Evolutionary conservation across 805 yeast species (phyloP).

Genomic region (Candida chauliodis): DNA sequence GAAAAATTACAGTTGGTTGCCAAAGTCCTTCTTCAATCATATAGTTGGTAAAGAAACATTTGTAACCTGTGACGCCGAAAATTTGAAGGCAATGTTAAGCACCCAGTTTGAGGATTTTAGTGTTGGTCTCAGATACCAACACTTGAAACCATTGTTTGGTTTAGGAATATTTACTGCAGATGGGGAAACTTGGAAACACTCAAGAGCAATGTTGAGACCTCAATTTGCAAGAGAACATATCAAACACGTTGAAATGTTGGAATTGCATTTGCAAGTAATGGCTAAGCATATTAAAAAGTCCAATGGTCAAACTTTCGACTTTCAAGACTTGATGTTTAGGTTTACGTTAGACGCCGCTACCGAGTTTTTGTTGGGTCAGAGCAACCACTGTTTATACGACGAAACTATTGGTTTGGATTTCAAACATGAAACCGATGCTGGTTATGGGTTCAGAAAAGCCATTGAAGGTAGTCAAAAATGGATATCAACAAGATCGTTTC

Average conservation of each 20-base stretch:
- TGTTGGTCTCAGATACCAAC: slow-evolving; percentile 35
- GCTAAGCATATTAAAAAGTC: slow-evolving; percentile 25
- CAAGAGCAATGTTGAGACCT: slow-evolving; percentile 43
- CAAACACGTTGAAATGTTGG: slow-evolving; percentile 36
- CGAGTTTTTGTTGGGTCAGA: slow-evolving; percentile 39
- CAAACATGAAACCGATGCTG: slow-evolving; percentile 28
- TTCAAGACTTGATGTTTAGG: slow-evolving; percentile 35
- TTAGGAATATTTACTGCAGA: slow-evolving; percentile 43
- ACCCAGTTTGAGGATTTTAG: slow-evolving; percentile 40
- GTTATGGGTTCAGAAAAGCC: slow-evolving; percentile 31
- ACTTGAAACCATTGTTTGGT: slow-evolving; percentile 35
- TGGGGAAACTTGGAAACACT: slow-evolving; percentile 40
- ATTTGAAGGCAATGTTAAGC: slow-evolving; percentile 38
- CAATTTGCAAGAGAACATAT: slow-evolving; percentile 42
- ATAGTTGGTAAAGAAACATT: slow-evolving; percentile 2
- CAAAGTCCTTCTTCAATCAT: neutral
- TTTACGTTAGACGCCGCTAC: slow-evolving; percentile 41
- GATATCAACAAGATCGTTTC: slow-evolving; percentile 31
- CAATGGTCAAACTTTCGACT: slow-evolving; percentile 27
- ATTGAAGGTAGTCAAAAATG: slow-evolving; percentile 31
- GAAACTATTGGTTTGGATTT: slow-evolving; percentile 10
- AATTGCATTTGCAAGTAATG: slow-evolving; percentile 37
- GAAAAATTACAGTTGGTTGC: neutral
- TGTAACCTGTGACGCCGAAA: slow-evolving; percentile 36
- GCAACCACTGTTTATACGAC: slow-evolving; percentile 25